Evolutionary conservation across 192 early-diverging fungal species (phyloP).

Genomic region (Backusella tuberculispora): DNA sequence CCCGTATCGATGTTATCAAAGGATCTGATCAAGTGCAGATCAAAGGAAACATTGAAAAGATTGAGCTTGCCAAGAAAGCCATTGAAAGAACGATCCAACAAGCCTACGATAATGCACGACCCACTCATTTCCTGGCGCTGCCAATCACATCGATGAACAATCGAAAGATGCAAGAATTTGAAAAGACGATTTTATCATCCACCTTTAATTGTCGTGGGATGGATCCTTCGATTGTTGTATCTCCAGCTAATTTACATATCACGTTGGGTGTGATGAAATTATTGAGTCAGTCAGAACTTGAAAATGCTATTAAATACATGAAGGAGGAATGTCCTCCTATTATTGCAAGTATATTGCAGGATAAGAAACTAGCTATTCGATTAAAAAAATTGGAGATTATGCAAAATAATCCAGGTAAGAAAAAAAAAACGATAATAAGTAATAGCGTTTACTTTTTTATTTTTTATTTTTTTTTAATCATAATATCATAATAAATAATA

Average conservation of each 20-base stretch:
- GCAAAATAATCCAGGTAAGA: conserved; percentile 33
- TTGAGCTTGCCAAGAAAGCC: conserved; percentile 24
- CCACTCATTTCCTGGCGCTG: conserved; percentile 36
- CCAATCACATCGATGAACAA: conserved; percentile 12
- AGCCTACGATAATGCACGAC: conserved; percentile 16
- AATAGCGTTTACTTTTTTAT: neutral
- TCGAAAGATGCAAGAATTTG: conserved; percentile 32
- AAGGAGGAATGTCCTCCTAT: conserved; percentile 24
- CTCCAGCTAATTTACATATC: conserved; percentile 31
- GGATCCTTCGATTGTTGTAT: conserved; percentile 18
- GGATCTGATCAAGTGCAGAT: conserved; percentile 32
- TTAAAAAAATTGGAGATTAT: conserved; percentile 30
- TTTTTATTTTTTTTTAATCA: neutral
- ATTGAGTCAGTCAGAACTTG: conserved; percentile 28
- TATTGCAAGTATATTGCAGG: conserved; percentile 1
- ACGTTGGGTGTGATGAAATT: conserved; percentile 40
- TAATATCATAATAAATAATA: conserved; percentile 19
- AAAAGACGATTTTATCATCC: conserved; percentile 20
- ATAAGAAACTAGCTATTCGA: conserved; percentile 17
- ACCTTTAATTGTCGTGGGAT: conserved; percentile 19
- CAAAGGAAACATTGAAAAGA: conserved; percentile 38
- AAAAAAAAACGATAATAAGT: neutral
- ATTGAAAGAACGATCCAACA: conserved; percentile 31
- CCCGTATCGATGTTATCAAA: conserved; percentile 34
- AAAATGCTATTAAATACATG: conserved; percentile 21